A percentile compares a stretch with the other conserved stretches of the same genome.
These are phyloP conservation scores for Diaporthe destruens DNA, from an alignment of 2,329 filamentous ascomycete species.

Conservation along the genomic window DNA sequence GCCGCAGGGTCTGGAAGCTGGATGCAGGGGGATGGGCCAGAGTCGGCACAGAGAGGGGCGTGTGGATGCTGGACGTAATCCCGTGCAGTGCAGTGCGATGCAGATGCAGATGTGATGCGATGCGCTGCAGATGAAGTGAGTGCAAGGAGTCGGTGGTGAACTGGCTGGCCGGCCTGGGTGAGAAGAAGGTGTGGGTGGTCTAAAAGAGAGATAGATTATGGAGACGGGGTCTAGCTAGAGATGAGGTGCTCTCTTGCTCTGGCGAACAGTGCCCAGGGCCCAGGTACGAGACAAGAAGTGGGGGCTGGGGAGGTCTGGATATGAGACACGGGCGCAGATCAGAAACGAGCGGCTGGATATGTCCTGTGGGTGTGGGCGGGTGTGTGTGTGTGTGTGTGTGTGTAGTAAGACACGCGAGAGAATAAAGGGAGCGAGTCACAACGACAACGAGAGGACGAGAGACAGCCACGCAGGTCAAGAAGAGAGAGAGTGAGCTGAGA, in stretches of 20 bases:
- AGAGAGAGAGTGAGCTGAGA: conserved; percentile 19
- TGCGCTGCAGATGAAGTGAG: conserved; percentile 7
- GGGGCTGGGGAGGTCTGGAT: conserved; percentile 17
- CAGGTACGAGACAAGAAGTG: conserved; percentile 2
- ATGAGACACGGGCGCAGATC: conserved; percentile 33
- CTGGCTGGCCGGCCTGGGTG: conserved; percentile 20
- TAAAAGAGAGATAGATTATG: neutral
- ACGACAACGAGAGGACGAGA: conserved; percentile 22
- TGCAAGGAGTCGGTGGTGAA: conserved; percentile 25
- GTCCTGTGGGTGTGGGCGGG: neutral
- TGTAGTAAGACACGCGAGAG: conserved; percentile 26
- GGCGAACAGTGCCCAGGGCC: conserved; percentile 7
- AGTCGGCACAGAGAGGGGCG: conserved; percentile 37
- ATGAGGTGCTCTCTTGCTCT: conserved; percentile 13
- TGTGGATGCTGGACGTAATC: conserved; percentile 31
- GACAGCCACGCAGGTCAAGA: neutral
- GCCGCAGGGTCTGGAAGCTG: conserved; percentile 29
- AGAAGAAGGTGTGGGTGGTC: conserved; percentile 1
- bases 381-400: neutral
- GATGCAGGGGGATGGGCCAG: conserved; percentile 36
- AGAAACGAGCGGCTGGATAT: conserved; percentile 32
- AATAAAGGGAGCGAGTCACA: conserved; percentile 17
- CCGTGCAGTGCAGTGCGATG: conserved; percentile 9
- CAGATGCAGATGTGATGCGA: neutral
- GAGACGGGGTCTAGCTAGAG: neutral